Evolutionary conservation across 345 rosid species (phyloP), one percentile per base, ranked within the genome.

Genomic region (Eucalyptus erythrocorys): DNA sequence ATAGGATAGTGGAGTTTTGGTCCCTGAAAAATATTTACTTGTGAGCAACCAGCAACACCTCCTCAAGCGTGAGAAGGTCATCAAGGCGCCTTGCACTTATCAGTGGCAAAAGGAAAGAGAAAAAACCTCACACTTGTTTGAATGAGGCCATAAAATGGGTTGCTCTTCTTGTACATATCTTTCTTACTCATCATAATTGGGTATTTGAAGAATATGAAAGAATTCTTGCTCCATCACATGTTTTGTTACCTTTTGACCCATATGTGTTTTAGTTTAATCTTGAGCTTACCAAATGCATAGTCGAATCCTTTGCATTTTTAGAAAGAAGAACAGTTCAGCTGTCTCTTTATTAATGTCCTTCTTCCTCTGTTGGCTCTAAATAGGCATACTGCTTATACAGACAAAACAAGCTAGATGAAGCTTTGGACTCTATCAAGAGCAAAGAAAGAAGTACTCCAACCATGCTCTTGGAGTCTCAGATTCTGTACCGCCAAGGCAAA

Each of bases 321-420:
- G 82, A 76, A 76, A 76, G 81, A 71, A 71, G 87, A 50, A 86
- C 45, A 50, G 26, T 50, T 49, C 26, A 30, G 43, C 42, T 85
- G 64, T 32, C 85, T 64, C 86, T 88, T 82, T 66, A 49, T 61
- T 85, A 53, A 48, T 14, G 17, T 61, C n/a, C 79, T 19, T 57
- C 40, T 85, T 22, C 68, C 64, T 51, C 76, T 51, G 42, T 86
- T 89, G 48, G 51, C 87, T 86, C 85, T 48, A 30, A 66, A 85
- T 89, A 96, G 99, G 99, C 98, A 30, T 98, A 98, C 93, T 97
- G 99, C 92, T 93, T 95, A 40, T 98, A 98, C 95, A 94, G 98
- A 88, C 97, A 93, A 89, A 96, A 98, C 94, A 96, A 95, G 93
- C 88, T 95, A 88, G 95, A 94, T 82, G 98, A 96, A 86, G 99